Conservation (phyloP, 2,329 filamentous ascomycete genomes). For the Rutstroemia sp. region DNA sequence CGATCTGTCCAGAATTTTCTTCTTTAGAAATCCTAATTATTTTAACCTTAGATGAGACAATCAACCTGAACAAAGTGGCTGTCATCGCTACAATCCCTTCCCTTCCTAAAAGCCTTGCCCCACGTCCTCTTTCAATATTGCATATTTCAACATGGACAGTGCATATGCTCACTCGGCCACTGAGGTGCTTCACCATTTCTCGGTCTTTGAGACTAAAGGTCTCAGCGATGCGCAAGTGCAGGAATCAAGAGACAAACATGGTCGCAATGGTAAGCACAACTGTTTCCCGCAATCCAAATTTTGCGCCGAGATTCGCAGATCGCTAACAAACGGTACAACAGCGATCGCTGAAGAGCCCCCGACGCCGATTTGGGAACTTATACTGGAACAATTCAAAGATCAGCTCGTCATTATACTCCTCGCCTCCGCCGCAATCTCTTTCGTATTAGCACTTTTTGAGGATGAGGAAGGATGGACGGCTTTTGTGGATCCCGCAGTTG, state of each 20-base stretch:
- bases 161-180: slow-evolving; percentile 52
- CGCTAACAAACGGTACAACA: slow-evolving; percentile 30
- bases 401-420: slow-evolving; percentile 94
- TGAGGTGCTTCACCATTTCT: slow-evolving; percentile 52
- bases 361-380: slow-evolving; percentile 91
- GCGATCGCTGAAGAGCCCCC: slow-evolving; percentile 83
- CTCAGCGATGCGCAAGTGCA: slow-evolving; percentile 52
- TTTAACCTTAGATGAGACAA: slow-evolving; percentile 8
- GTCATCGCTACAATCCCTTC: slow-evolving; percentile 9
- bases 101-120: neutral
- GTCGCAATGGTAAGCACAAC: slow-evolving; percentile 53
- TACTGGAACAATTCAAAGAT: slow-evolving; percentile 98
- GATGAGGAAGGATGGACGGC: slow-evolving; percentile 91
- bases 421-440: slow-evolving; percentile 87
- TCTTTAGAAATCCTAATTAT: neutral
- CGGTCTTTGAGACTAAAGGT: slow-evolving; percentile 47
- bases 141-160: slow-evolving; percentile 46
- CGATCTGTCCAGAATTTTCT: slow-evolving; percentile 4
- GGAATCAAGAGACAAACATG: slow-evolving; percentile 49
- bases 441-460: slow-evolving; percentile 87
- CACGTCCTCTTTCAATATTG: neutral
- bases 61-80: slow-evolving; percentile 8
- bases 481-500: slow-evolving; percentile 92
- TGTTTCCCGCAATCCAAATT: neutral
- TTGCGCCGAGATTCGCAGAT: slow-evolving; percentile 11